A percentile compares a stretch with the other conserved stretches of the same genome.
These are phyloP conservation scores for Neocatenulostroma microsporum DNA, from an alignment of 2,329 filamentous ascomycete species.

Conservation along the genomic window DNA sequence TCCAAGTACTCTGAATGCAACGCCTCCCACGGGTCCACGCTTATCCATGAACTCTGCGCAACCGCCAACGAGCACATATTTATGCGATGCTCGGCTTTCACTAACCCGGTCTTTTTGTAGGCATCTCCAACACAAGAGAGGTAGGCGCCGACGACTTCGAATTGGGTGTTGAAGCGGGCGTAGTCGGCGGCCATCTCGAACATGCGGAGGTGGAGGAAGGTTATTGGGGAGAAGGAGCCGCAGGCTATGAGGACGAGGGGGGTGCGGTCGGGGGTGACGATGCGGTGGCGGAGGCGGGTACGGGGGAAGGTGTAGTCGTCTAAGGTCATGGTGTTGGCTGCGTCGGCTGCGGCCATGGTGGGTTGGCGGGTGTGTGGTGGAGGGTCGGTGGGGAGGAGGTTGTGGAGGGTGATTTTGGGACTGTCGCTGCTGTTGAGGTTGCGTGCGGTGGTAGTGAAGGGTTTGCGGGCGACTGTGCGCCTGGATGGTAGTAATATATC, in stretches of 20 bases:
- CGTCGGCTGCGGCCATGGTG: slow-evolving; percentile 20
- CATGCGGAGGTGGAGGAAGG: slow-evolving; percentile 71
- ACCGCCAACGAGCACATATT: slow-evolving; percentile 83
- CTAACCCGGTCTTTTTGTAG: slow-evolving; percentile 74
- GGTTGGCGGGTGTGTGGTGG: slow-evolving; percentile 7
- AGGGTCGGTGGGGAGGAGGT: slow-evolving; percentile 13
- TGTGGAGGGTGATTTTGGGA: slow-evolving; percentile 6
- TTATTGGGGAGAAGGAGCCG: slow-evolving; percentile 43
- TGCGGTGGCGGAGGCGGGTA: slow-evolving; percentile 50
- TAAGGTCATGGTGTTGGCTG: slow-evolving; percentile 28
- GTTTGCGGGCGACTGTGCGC: no score
- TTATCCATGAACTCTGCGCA: slow-evolving; percentile 68
- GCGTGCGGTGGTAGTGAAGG: background rate
- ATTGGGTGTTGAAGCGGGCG: slow-evolving; percentile 65
- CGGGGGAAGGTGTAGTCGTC: slow-evolving; percentile 55
- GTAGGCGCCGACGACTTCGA: slow-evolving; percentile 81
- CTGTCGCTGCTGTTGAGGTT: background rate
- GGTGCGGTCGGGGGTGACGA: slow-evolving; percentile 49
- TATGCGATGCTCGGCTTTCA: slow-evolving; percentile 63
- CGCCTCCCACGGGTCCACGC: slow-evolving; percentile 86
- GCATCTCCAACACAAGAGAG: slow-evolving; percentile 68
- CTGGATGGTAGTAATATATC: no score
- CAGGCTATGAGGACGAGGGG: slow-evolving; percentile 63
- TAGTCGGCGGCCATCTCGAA: slow-evolving; percentile 82
- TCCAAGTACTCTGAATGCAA: slow-evolving; percentile 75